Base-by-base conservation (phyloP, 495 filamentous ascomycete species). In the Xanthoparmelia taractica region DNA sequence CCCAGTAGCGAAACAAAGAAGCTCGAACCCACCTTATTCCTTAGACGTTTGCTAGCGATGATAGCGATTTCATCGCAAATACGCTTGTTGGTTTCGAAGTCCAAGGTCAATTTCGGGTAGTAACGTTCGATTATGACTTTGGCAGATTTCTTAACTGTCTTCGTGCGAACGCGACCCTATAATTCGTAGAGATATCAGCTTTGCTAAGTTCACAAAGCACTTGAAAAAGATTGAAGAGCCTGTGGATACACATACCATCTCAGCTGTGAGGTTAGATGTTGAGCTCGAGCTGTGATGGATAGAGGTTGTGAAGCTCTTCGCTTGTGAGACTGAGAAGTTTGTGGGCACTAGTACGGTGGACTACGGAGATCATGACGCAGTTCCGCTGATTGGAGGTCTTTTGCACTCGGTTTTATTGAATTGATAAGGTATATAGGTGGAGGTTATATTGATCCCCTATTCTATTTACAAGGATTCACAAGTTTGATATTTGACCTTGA, bases 31-130 rank as follows among this genome's bases (percentile, higher is more conserved):
- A 95, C 90, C 90, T 97, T 98, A 87, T 98, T 98, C 81, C 93
- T 86, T 70, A 97, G 85, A 77, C 94, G 86, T 88, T 97, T 97
- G 66, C 87, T 91, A 68, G 95, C 91, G 77, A 97, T 99, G 79
- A 97, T 96, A 75, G 95, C 95, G 71, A 99, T 96, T 82, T 99
- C 95, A 91, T 97, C 95, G 82, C 95, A 97, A 72, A 97, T 92
- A 68, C 93, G 83, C 88, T 98, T 97, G 88, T 98, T 98, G 85
- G 91, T 95, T 85, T 99, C 95, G 84, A 99, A 99, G 82, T 97
- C 95, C 77, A 97, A 91, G 62, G 92, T 96, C 76, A 99, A 83
- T 79, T 91, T 91, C 73, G 94, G 95, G 85, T 98, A 96, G 84
- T 96, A 96, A 69, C 89, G 88, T 87, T 97, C 94, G 80, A 98